phyloP scores from a whole-genome alignment of 1,284 basidiomycete genomes.

The Naganishia liquefaciens region DNA sequence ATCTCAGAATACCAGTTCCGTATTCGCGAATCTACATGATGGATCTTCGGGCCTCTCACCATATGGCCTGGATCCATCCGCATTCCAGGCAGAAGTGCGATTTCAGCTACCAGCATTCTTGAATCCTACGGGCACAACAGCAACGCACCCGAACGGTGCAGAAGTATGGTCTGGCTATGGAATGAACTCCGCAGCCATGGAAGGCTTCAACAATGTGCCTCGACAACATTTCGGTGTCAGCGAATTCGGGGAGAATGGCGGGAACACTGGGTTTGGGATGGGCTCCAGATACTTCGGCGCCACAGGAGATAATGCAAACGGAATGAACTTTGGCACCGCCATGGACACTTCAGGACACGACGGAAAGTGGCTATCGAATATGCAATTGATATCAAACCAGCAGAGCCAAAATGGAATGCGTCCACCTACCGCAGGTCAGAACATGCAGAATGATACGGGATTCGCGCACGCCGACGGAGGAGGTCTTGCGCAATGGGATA shows the following conservation, averaged over 20 bases:
- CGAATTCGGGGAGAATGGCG: constrained; percentile 1
- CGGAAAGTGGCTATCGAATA: constrained; percentile 11
- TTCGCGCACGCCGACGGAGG: constrained; percentile 25
- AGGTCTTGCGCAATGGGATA: constrained; percentile 30
- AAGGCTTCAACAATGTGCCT: constrained; percentile 22
- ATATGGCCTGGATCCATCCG: constrained; percentile 43
- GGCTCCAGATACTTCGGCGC: constrained; percentile 11
- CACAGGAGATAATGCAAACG: constrained; percentile 1
- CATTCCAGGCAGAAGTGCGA: constrained; percentile 46
- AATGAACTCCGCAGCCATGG: constrained; percentile 33
- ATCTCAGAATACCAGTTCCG: neutral
- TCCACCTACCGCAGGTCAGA: neutral
- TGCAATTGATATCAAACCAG: constrained; percentile 15
- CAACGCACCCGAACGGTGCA: constrained; percentile 47
- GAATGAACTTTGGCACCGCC: constrained; percentile 18
- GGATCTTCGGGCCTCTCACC: constrained; percentile 34
- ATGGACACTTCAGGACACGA: neutral
- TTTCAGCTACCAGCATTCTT: constrained; percentile 43
- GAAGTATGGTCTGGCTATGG: constrained; percentile 49
- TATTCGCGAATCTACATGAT: constrained; percentile 31
- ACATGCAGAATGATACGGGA: constrained; percentile 2
- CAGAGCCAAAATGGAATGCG: constrained; percentile 4
- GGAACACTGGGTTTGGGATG: constrained; percentile 26
- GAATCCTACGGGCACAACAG: constrained; percentile 40
- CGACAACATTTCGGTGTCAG: constrained; percentile 14